Percentiles rank a stretch among this genome's conserved stretches.
These are phyloP conservation scores for Paecilomyces variotii DNA, from an alignment of 2,329 filamentous ascomycete genomes.

Conservation along the genomic window DNA sequence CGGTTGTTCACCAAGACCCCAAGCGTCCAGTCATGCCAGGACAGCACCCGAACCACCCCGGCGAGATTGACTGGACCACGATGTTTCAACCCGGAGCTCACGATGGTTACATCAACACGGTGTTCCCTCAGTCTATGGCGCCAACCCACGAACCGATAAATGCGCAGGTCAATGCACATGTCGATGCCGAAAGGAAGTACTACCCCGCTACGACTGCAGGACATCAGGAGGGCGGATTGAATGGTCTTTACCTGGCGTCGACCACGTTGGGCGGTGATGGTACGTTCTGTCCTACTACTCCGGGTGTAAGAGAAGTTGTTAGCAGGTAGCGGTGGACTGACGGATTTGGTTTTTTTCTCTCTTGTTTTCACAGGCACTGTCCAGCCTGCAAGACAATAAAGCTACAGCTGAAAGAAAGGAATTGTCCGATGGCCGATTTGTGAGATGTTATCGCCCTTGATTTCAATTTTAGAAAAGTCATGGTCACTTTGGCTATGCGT, in stretches of 20 bases:
- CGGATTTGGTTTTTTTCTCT: constrained; percentile 40
- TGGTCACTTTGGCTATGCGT: constrained; percentile 62
- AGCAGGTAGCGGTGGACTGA: background rate
- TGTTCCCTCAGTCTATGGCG: constrained; percentile 58
- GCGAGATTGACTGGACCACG: constrained; percentile 63
- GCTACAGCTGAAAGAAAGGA: constrained; percentile 28
- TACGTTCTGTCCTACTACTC: constrained; percentile 39
- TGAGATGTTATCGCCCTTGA: constrained; percentile 63
- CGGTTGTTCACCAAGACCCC: constrained; percentile 28
- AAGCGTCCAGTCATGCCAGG: constrained; percentile 50
- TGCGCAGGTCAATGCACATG: constrained; percentile 58
- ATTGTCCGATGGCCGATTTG: constrained; percentile 57
- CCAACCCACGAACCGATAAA: constrained; percentile 63
- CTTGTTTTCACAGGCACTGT: constrained; percentile 49
- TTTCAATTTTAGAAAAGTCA: constrained; percentile 60
- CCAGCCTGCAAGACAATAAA: constrained; percentile 48
- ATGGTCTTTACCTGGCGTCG: constrained; percentile 41
- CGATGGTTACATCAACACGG: constrained; percentile 55
- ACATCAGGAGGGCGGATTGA: constrained; percentile 37
- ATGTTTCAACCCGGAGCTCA: constrained; percentile 70
- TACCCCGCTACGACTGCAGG: constrained; percentile 40
- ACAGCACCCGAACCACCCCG: constrained; percentile 51
- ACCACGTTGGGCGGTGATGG: constrained; percentile 40
- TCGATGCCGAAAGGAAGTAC: constrained; percentile 46
- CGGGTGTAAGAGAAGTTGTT: constrained; percentile 15